Evolutionary conservation across 2,329 filamentous ascomycete species (phyloP).

Genomic region (Endocalyx cinctus): DNA sequence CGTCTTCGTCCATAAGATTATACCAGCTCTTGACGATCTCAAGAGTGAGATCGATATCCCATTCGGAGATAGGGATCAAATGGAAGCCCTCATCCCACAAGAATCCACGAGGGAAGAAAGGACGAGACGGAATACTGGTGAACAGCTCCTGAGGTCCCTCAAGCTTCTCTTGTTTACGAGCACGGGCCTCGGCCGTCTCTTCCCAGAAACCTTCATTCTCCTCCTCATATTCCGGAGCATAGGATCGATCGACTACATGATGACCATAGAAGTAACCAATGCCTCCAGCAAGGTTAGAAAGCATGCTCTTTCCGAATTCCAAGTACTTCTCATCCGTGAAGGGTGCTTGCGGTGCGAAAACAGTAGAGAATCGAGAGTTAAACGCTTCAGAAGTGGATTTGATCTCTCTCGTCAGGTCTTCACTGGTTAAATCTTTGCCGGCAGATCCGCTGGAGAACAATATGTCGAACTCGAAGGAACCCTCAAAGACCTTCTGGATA

Average conservation of each 20-base stretch:
- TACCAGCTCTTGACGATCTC: slow-evolving; percentile 96
- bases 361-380: slow-evolving; percentile 65
- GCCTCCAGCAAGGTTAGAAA: slow-evolving; percentile 90
- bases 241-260: slow-evolving; percentile 82
- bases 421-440: slow-evolving; percentile 46
- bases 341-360: slow-evolving; percentile 70
- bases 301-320: slow-evolving; percentile 80
- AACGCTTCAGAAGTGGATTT: slow-evolving; percentile 63
- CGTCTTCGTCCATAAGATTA: slow-evolving; percentile 90
- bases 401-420: slow-evolving; percentile 68
- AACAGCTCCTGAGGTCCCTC: slow-evolving; percentile 87
- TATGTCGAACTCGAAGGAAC: slow-evolving; percentile 88
- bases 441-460: slow-evolving; percentile 79
- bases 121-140: slow-evolving; percentile 83
- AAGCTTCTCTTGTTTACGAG: slow-evolving; percentile 59
- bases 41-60: slow-evolving; percentile 82
- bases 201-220: slow-evolving; percentile 95
- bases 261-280: slow-evolving; percentile 94
- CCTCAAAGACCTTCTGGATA: slow-evolving; percentile 87
- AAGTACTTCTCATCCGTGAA: slow-evolving; percentile 71
- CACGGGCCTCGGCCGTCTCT: slow-evolving; percentile 76
- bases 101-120: slow-evolving; percentile 95
- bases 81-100: slow-evolving; percentile 99
- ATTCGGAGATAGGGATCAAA: slow-evolving; percentile 83
- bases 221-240: slow-evolving; percentile 90